Evolutionary conservation across 83 land plant species (phyloP).

Genomic region (Larix sibirica): DNA sequence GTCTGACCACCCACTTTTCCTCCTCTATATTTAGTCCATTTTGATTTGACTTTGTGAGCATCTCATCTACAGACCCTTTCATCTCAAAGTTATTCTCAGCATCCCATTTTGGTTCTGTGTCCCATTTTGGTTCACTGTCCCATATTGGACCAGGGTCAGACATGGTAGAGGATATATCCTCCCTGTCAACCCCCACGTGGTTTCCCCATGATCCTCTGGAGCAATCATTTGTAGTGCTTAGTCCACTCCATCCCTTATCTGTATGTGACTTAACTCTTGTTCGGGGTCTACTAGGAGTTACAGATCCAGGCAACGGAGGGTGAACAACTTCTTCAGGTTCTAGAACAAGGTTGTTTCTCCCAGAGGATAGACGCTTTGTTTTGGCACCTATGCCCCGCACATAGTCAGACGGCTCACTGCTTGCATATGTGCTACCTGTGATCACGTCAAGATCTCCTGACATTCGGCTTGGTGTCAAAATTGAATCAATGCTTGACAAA

Average conservation of each 20-base stretch:
- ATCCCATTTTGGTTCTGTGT: constrained; percentile 47
- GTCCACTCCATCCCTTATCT: constrained; percentile 75
- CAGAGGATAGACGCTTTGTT: constrained; percentile 64
- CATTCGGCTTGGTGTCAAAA: constrained; percentile 51
- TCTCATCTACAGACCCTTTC: constrained; percentile 54
- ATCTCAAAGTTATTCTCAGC: constrained; percentile 51
- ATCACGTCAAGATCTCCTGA: constrained; percentile 52
- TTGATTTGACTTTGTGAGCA: constrained; percentile 26
- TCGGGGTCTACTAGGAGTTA: constrained; percentile 81
- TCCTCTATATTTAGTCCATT: constrained; percentile 36
- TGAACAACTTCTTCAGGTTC: constrained; percentile 78
- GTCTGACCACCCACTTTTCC: constrained; percentile 73
- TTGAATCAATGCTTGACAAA: constrained; percentile 71
- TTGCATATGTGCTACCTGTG: constrained; percentile 60
- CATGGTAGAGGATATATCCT: constrained; percentile 77
- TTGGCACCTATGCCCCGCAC: constrained; percentile 89
- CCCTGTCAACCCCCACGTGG: constrained; percentile 44
- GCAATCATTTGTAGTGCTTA: constrained; percentile 43
- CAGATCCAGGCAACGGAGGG: constrained; percentile 41
- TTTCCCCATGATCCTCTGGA: constrained; percentile 61
- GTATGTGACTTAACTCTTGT: constrained; percentile 73
- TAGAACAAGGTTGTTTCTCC: constrained; percentile 43
- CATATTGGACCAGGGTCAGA: constrained; percentile 81
- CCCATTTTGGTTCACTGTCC: constrained; percentile 78
- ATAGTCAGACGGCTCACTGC: constrained; percentile 86